These are phyloP conservation scores for Chloromonas sp. DNA, from an alignment of 163 green algal species.

Conservation along the genomic window DNA sequence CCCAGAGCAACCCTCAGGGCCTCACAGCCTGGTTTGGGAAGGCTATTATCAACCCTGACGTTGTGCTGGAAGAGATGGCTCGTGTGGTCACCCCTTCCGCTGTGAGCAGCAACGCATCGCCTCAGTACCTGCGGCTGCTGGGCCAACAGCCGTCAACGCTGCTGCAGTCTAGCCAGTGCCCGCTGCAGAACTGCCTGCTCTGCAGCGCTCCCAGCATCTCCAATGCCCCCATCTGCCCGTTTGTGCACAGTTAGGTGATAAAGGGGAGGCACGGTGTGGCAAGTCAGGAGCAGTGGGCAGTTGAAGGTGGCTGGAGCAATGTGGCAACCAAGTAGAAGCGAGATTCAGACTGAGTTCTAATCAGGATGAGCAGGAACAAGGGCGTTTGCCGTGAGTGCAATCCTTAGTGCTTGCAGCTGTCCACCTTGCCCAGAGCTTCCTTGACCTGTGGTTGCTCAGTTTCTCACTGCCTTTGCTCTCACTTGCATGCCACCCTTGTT, in stretches of 20 bases:
- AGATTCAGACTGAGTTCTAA: no score
- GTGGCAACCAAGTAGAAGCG: no score
- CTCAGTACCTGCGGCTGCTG: background rate
- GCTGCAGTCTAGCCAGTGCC: background rate
- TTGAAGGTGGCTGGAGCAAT: no score
- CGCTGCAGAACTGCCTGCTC: background rate
- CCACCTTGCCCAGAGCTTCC: no score
- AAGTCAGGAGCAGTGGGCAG: no score
- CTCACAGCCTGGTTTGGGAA: background rate
- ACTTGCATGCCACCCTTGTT: no score
- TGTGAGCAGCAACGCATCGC: background rate
- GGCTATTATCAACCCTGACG: background rate
- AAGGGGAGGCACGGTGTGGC: no score
- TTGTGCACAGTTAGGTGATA: background rate
- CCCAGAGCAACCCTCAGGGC: background rate
- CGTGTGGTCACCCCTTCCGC: background rate
- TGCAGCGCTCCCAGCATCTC: background rate
- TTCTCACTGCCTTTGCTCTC: no score
- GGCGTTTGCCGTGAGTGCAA: no score
- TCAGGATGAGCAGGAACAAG: no score
- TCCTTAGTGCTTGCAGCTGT: no score
- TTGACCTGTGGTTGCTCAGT: no score
- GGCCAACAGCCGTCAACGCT: background rate
- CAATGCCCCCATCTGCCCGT: background rate
- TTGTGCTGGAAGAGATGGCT: background rate